Evolutionary conservation across 2,329 filamentous ascomycete genomes (phyloP).

Genomic region (Clonostachys rosea): DNA sequence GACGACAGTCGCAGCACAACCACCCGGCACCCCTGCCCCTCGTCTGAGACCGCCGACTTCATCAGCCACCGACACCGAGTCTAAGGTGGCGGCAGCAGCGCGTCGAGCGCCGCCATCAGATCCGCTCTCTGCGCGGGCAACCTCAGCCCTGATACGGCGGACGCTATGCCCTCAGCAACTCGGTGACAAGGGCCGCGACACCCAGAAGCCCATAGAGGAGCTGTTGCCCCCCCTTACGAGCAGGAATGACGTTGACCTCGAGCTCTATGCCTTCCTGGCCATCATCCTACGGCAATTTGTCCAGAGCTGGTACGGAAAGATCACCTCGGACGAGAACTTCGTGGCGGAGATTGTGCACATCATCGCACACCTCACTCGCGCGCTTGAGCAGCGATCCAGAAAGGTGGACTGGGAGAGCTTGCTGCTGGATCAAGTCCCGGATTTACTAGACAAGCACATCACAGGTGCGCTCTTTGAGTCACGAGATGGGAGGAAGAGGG

Average conservation of each 20-base stretch:
- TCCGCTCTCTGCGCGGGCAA: conserved; percentile 72
- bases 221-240: conserved; percentile 88
- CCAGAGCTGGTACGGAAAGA: conserved; percentile 86
- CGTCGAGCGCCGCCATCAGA: conserved; percentile 19
- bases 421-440: conserved; percentile 82
- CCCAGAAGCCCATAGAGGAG: conserved; percentile 62
- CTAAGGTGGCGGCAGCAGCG: conserved; percentile 5
- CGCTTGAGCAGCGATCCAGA: conserved; percentile 79
- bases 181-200: conserved; percentile 47
- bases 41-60: conserved; percentile 1
- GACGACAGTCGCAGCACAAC: not conserved
- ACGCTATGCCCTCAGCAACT: conserved; percentile 73
- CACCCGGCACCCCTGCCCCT: conserved; percentile 6
- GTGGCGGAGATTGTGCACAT: conserved; percentile 84
- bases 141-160: conserved; percentile 74
- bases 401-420: conserved; percentile 79
- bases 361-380: conserved; percentile 86
- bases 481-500: not conserved
- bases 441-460: conserved; percentile 75
- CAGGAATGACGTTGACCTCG: conserved; percentile 87
- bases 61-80: conserved; percentile 3
- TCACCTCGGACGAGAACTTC: conserved; percentile 86
- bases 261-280: conserved; percentile 89
- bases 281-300: conserved; percentile 89
- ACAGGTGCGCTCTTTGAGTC: conserved; percentile 49